Evolutionary conservation across 192 early-diverging fungal genomes (phyloP).

Genomic region (Rhizophagus clarus): DNA sequence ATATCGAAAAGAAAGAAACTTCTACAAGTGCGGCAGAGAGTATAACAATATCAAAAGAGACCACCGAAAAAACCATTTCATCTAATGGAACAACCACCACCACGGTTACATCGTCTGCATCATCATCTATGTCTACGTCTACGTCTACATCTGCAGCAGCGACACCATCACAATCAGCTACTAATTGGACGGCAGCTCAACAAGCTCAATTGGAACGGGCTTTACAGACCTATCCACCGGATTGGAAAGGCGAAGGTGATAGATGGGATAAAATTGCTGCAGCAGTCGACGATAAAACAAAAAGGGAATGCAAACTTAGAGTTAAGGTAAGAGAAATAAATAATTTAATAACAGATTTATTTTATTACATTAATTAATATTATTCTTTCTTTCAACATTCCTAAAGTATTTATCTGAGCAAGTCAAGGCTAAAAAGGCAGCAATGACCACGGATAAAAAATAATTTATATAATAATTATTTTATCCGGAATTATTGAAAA

Average conservation of each 20-base stretch:
- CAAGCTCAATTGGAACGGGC: conserved; percentile 60
- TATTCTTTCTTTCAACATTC: not conserved
- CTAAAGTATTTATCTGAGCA: conserved; percentile 49
- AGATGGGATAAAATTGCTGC: conserved; percentile 69
- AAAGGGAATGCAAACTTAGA: conserved; percentile 65
- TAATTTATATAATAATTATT: not conserved
- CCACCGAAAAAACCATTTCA: not conserved
- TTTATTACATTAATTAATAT: conserved; percentile 1
- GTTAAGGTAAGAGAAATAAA: conserved; percentile 50
- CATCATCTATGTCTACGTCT: not conserved
- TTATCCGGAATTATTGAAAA: not conserved
- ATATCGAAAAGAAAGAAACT: not conserved
- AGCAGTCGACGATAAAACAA: conserved; percentile 57
- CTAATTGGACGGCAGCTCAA: conserved; percentile 53
- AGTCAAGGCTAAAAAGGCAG: conserved; percentile 49
- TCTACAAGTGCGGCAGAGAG: not conserved
- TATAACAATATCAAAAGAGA: not conserved
- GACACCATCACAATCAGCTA: conserved; percentile 28
- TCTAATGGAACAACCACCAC: not conserved
- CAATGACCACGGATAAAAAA: conserved; percentile 6
- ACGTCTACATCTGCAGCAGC: not conserved
- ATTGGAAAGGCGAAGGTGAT: conserved; percentile 57
- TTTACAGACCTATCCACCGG: conserved; percentile 59
- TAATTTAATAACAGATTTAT: not conserved
- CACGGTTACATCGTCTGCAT: not conserved